Evolutionary conservation across 768 basidiomycete species (phyloP).

Genomic region (Terana coerulea): DNA sequence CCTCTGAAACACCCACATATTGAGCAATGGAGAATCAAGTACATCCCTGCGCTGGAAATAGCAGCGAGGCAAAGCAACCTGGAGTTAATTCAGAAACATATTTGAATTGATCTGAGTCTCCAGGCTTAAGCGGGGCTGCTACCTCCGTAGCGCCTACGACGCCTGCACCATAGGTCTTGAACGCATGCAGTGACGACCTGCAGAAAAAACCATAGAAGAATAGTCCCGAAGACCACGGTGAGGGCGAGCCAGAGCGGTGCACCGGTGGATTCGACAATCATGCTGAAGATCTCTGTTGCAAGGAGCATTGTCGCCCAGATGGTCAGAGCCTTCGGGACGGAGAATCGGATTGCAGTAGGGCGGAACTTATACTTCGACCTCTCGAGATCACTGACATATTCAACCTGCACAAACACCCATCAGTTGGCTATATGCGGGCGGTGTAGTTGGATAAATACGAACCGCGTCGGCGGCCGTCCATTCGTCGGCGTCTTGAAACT

Average conservation of each 20-base stretch:
- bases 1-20: too few species aligned
- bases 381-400: slow-evolving; percentile 9
- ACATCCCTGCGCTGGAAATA: too few species aligned
- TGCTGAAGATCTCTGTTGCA: slow-evolving; percentile 9
- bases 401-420: slow-evolving; percentile 4
- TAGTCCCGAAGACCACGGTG: not conserved
- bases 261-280: slow-evolving; percentile 6
- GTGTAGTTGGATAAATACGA: not conserved
- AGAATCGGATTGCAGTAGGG: slow-evolving; percentile 10
- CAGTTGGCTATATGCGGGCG: not conserved
- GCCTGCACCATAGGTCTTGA: not conserved
- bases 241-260: slow-evolving; percentile 4
- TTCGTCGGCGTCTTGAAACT: slow-evolving; percentile 11
- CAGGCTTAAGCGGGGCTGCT: too few species aligned
- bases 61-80: too few species aligned
- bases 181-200: not conserved
- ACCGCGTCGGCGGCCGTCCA: slow-evolving; percentile 12
- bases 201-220: not conserved
- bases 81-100: not conserved
- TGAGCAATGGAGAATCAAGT: too few species aligned
- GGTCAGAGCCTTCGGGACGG: slow-evolving; percentile 16
- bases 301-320: slow-evolving; percentile 18
- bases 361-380: slow-evolving; percentile 11
- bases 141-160: not conserved
- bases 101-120: too few species aligned